These are phyloP conservation scores for Periconia macrospinosa DNA, from an alignment of 2,329 filamentous ascomycete genomes.

Conservation along the genomic window DNA sequence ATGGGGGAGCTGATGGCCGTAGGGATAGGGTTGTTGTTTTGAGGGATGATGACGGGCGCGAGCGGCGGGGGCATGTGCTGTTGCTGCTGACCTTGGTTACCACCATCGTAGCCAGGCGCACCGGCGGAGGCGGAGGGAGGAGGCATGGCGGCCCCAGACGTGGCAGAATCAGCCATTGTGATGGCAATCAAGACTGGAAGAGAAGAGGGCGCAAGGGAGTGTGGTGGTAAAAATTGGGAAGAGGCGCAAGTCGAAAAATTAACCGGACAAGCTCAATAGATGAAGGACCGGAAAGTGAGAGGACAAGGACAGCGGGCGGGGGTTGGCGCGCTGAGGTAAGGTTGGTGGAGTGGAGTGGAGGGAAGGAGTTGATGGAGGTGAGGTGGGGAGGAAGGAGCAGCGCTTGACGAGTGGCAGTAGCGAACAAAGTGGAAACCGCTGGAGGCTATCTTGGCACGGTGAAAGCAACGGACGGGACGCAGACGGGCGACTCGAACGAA, in stretches of 20 bases:
- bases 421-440: not conserved
- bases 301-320: slow-evolving; percentile 20
- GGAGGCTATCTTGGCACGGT: slow-evolving; percentile 1
- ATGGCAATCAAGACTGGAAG: slow-evolving; percentile 10
- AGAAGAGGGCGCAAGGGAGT: slow-evolving; percentile 15
- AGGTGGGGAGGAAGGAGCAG: not conserved
- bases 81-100: slow-evolving; percentile 69
- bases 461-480: slow-evolving; percentile 3
- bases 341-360: not conserved
- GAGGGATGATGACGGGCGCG: slow-evolving; percentile 81
- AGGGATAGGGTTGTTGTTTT: slow-evolving; percentile 94
- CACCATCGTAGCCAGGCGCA: slow-evolving; percentile 78
- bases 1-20: slow-evolving; percentile 88
- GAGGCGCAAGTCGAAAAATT: not conserved
- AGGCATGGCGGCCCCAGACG: slow-evolving; percentile 66
- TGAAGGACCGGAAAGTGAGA: slow-evolving; percentile 13
- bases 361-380: not conserved
- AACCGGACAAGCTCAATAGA: slow-evolving; percentile 6
- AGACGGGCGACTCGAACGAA: slow-evolving; percentile 20
- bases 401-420: not conserved
- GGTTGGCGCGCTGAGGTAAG: not conserved
- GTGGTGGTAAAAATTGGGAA: not conserved
- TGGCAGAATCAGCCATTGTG: slow-evolving; percentile 76
- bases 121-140: slow-evolving; percentile 70
- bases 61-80: slow-evolving; percentile 87